These are phyloP conservation scores for Fusarium sp. DNA, from an alignment of 2,329 filamentous ascomycete genomes.

Conservation along the genomic window DNA sequence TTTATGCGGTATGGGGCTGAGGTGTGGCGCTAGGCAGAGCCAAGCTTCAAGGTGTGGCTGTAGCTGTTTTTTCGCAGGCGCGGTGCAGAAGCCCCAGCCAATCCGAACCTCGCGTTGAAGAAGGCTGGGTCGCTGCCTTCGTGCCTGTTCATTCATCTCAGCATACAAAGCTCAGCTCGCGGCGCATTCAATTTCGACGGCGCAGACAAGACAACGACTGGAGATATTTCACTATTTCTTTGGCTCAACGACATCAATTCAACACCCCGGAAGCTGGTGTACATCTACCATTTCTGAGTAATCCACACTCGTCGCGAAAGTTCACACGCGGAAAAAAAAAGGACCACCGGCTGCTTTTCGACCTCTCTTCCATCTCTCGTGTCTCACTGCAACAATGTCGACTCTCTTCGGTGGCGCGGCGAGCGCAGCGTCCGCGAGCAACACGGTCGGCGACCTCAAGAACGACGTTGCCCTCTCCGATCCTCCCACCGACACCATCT, in stretches of 20 bases:
- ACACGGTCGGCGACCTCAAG: constrained; percentile 89
- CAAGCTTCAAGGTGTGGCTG: constrained; percentile 29
- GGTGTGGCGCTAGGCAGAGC: constrained; percentile 32
- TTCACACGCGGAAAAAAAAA: constrained; percentile 15
- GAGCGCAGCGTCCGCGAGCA: constrained; percentile 63
- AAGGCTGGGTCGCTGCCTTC: constrained; percentile 47
- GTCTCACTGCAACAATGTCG: constrained; percentile 64
- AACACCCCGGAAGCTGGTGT: background rate
- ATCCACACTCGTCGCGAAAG: background rate
- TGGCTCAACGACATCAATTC: background rate
- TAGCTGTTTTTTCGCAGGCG: constrained; percentile 30
- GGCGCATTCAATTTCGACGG: constrained; percentile 27
- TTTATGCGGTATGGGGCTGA: constrained; percentile 44
- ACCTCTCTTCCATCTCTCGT: constrained; percentile 6
- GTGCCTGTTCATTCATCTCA: constrained; percentile 41
- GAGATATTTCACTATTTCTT: background rate
- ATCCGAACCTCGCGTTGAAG: constrained; percentile 42
- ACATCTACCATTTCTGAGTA: background rate
- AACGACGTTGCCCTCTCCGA: constrained; percentile 84
- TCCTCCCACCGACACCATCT: constrained; percentile 89
- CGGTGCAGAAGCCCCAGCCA: constrained; percentile 31
- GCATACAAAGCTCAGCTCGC: constrained; percentile 41
- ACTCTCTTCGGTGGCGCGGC: constrained; percentile 68
- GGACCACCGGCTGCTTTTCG: constrained; percentile 12
- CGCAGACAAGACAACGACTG: background rate